Conservation (phyloP, 1,139 yeast genomes). For the Sugiyamaella paludigena region DNA sequence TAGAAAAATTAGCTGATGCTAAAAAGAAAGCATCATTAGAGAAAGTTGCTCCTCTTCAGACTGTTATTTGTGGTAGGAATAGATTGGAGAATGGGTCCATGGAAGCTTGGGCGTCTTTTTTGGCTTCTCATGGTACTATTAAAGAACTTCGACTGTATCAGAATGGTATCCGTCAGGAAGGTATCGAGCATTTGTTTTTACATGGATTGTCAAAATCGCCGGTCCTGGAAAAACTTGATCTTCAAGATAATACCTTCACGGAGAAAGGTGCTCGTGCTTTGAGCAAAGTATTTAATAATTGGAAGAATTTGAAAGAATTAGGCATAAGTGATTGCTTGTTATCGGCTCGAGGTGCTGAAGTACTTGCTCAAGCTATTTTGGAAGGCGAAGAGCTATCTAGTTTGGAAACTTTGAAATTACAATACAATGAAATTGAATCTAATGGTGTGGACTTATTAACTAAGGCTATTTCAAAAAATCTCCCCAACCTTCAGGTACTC, state of each 20-base stretch:
- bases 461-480: slow-evolving; percentile 49
- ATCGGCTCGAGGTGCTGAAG: slow-evolving; percentile 68
- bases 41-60: slow-evolving; percentile 51
- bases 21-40: slow-evolving; percentile 50
- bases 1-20: slow-evolving; percentile 63
- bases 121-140: slow-evolving; percentile 74
- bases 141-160: slow-evolving; percentile 80
- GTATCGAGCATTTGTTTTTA: slow-evolving; percentile 69
- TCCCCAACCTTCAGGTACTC: slow-evolving; percentile 60
- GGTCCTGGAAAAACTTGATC: slow-evolving; percentile 66
- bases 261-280: slow-evolving; percentile 74
- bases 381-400: slow-evolving; percentile 31
- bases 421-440: slow-evolving; percentile 82
- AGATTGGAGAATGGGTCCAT: slow-evolving; percentile 93
- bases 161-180: slow-evolving; percentile 95
- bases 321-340: slow-evolving; percentile 87
- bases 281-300: slow-evolving; percentile 53
- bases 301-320: slow-evolving; percentile 66
- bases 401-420: slow-evolving; percentile 65
- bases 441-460: slow-evolving; percentile 59
- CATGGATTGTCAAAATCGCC: slow-evolving; percentile 67
- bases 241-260: slow-evolving; percentile 95
- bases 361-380: slow-evolving; percentile 43
- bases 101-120: slow-evolving; percentile 55
- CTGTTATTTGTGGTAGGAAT: slow-evolving; percentile 94